Conservation (phyloP, 75 land plant genomes). For the Larix kaempferi region DNA sequence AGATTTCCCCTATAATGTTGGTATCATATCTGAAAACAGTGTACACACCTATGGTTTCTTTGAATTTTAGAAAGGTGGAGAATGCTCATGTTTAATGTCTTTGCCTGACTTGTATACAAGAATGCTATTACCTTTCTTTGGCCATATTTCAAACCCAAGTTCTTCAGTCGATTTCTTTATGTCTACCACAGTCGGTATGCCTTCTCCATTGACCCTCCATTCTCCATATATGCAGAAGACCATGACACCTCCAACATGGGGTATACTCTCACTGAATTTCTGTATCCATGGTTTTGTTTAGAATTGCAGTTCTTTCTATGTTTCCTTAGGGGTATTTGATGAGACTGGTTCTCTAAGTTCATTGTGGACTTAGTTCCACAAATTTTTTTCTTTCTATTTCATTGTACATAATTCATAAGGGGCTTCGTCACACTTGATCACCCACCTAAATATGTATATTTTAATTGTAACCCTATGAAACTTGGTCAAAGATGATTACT, state of each 20-base stretch:
- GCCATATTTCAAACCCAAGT: not conserved
- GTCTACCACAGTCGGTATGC: not conserved
- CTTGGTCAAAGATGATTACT: no score
- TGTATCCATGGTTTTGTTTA: not conserved
- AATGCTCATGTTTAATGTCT: not conserved
- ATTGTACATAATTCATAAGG: no score
- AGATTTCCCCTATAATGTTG: slow-evolving; percentile 97
- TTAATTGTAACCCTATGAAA: no score
- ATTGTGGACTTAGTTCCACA: no score
- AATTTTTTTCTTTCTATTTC: no score
- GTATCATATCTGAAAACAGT: slow-evolving; percentile 22
- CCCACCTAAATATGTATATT: no score
- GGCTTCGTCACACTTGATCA: no score
- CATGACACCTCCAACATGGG: not conserved
- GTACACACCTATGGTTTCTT: not conserved
- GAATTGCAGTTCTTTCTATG: no score
- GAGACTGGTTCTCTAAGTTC: no score
- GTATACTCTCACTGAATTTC: not conserved
- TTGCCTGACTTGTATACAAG: not conserved
- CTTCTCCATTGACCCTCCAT: not conserved
- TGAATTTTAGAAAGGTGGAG: not conserved
- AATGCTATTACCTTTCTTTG: not conserved
- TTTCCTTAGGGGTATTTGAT: no score
- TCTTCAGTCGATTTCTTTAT: not conserved
- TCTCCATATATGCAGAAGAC: not conserved